Conservation (phyloP, 169 alveolate species). For the Cryptosporidium andersoni region DNA sequence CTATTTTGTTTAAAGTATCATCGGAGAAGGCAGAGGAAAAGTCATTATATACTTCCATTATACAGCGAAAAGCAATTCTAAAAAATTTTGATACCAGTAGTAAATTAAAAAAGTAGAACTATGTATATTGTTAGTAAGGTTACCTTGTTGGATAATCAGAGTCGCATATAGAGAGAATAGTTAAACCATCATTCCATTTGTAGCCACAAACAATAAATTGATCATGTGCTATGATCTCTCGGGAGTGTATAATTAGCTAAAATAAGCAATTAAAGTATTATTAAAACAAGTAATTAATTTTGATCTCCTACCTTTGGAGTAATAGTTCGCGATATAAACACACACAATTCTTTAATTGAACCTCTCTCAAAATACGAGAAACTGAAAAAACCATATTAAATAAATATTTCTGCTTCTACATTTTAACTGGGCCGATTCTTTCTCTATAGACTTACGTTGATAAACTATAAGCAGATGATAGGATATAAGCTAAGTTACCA, state of each 20-base stretch:
- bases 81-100: neutral
- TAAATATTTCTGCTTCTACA: neutral
- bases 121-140: neutral
- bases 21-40: neutral
- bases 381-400: slow-evolving; percentile 15
- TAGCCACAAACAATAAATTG: slow-evolving; percentile 26
- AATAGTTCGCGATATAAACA: slow-evolving; percentile 27
- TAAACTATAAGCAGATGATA: too few relatives aligned
- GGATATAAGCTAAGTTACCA: too few relatives aligned
- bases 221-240: slow-evolving; percentile 51
- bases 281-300: neutral
- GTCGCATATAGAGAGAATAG: slow-evolving; percentile 43
- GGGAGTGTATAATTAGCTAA: slow-evolving; percentile 3
- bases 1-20: neutral
- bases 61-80: slow-evolving; percentile 58
- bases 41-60: slow-evolving; percentile 14
- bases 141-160: slow-evolving; percentile 51
- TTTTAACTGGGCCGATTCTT: too few relatives aligned
- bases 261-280: neutral
- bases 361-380: slow-evolving; percentile 49
- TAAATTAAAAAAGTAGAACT: neutral
- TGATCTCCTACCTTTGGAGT: slow-evolving; percentile 51
- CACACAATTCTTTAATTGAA: slow-evolving; percentile 47
- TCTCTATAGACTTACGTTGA: too few relatives aligned
- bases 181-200: slow-evolving; percentile 54